A percentile compares a stretch with the other conserved stretches of the same genome.
Evolutionary conservation across 1,284 basidiomycete species (phyloP).

Genomic region (Malassezia globosa): DNA sequence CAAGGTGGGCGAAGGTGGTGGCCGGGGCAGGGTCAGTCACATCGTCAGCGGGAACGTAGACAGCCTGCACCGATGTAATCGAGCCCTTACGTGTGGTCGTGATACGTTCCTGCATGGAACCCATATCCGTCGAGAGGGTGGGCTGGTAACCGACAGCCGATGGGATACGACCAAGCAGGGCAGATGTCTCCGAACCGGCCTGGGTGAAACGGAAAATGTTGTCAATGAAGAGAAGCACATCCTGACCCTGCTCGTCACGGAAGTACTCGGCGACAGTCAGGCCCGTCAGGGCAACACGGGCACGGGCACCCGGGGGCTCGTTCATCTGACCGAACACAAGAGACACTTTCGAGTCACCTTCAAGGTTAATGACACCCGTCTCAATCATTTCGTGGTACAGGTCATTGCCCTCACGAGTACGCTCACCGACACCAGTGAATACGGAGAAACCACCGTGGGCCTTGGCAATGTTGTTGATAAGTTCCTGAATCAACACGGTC

Average conservation of each 20-base stretch:
- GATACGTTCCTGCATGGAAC: conserved; percentile 96
- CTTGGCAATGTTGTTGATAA: conserved; percentile 99
- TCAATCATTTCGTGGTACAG: conserved; percentile 99
- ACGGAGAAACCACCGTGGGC: conserved; percentile 99
- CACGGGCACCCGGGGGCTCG: conserved; percentile 99
- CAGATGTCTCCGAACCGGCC: conserved; percentile 99
- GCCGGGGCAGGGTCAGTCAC: conserved; percentile 99
- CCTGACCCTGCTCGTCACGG: conserved; percentile 99
- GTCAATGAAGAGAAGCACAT: conserved; percentile 99
- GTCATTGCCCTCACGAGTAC: conserved; percentile 99
- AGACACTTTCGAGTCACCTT: conserved; percentile 98
- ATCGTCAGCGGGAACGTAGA: conserved; percentile 98
- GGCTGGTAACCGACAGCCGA: conserved; percentile 99
- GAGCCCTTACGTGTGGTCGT: conserved; percentile 99
- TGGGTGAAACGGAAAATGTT: conserved; percentile 90
- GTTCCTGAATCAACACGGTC: conserved; percentile 95
- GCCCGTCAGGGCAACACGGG: conserved; percentile 97
- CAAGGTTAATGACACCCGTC: conserved; percentile 92
- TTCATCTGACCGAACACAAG: conserved; percentile 99
- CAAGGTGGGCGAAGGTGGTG: conserved; percentile 98
- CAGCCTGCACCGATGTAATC: conserved; percentile 97
- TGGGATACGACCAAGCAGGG: conserved; percentile 97
- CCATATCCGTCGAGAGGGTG: conserved; percentile 98
- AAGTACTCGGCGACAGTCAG: conserved; percentile 99
- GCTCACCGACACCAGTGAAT: conserved; percentile 98